A percentile compares a stretch with the other conserved stretches of the same genome.
Conservation (phyloP, 2,329 filamentous ascomycete genomes). For the Nigrograna mackinnonii region DNA sequence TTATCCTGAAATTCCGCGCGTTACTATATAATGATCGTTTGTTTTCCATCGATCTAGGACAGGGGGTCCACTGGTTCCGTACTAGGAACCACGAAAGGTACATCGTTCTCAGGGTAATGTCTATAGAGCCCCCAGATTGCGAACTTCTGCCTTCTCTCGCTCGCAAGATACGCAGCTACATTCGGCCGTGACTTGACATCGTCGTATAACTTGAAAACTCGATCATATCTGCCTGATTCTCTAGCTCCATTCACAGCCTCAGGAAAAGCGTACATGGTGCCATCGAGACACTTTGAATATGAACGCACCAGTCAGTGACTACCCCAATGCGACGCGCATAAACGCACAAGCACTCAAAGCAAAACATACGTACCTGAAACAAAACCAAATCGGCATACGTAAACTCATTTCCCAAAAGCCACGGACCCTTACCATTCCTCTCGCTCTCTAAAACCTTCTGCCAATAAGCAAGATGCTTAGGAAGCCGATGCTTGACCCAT, state of each 20-base stretch:
- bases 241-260: conserved; percentile 7
- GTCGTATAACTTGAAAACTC: conserved; percentile 5
- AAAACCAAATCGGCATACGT: conserved; percentile 9
- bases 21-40: too few relatives aligned
- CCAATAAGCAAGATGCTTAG: conserved; percentile 12
- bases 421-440: conserved; percentile 1
- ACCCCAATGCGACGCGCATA: neutral
- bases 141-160: conserved; percentile 10
- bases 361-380: conserved; percentile 6
- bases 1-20: too few relatives aligned
- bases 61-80: too few relatives aligned
- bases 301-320: neutral
- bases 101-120: conserved; percentile 10
- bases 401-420: conserved; percentile 5
- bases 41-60: too few relatives aligned
- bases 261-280: conserved; percentile 9
- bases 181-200: conserved; percentile 11
- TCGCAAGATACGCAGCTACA: conserved; percentile 11
- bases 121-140: conserved; percentile 12
- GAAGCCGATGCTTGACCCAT: conserved; percentile 10
- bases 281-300: conserved; percentile 9
- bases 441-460: conserved; percentile 7
- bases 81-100: too few relatives aligned
- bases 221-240: conserved; percentile 7
- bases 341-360: too few relatives aligned